Conservation (phyloP, 2,329 filamentous ascomycete species). For the Laburnicola sp. region DNA sequence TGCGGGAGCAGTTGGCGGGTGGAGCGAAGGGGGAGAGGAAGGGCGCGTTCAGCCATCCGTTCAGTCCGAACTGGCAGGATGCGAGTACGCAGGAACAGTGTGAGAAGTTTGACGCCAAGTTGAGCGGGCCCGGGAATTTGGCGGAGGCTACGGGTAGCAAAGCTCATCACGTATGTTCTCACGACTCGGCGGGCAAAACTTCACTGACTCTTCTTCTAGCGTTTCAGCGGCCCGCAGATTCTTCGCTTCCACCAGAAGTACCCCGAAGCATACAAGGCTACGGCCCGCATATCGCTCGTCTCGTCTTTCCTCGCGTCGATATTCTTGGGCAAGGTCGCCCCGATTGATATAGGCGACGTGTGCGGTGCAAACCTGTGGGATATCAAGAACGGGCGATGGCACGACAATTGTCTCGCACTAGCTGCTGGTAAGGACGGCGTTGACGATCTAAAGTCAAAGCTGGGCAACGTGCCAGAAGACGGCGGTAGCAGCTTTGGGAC, state of each 20-base stretch:
- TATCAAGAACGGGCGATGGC: constrained; percentile 73
- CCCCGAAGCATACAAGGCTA: constrained; percentile 78
- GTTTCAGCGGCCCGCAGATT: constrained; percentile 97
- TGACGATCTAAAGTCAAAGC: no score
- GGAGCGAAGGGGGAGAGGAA: constrained; percentile 45
- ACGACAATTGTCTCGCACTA: constrained; percentile 71
- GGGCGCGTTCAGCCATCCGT: constrained; percentile 77
- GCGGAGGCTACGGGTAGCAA: constrained; percentile 85
- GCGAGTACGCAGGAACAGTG: constrained; percentile 91
- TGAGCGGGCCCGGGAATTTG: constrained; percentile 69
- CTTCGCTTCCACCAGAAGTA: constrained; percentile 80
- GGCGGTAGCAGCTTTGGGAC: constrained; percentile 77
- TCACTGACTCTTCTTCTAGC: constrained; percentile 52
- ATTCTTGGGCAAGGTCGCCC: constrained; percentile 81
- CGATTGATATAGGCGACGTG: constrained; percentile 90
- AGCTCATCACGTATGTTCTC: constrained; percentile 79
- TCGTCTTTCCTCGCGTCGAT: constrained; percentile 94
- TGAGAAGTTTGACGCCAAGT: constrained; percentile 76
- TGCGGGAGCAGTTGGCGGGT: constrained; percentile 70
- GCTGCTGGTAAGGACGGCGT: no score
- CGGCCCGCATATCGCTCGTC: constrained; percentile 85
- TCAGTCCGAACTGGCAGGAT: constrained; percentile 97
- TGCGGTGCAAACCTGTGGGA: constrained; percentile 98
- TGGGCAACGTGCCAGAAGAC: constrained; percentile 78
- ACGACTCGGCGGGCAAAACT: neutral